Conservation (phyloP, 2,329 filamentous ascomycete genomes). For the Exophiala oligosperma region DNA sequence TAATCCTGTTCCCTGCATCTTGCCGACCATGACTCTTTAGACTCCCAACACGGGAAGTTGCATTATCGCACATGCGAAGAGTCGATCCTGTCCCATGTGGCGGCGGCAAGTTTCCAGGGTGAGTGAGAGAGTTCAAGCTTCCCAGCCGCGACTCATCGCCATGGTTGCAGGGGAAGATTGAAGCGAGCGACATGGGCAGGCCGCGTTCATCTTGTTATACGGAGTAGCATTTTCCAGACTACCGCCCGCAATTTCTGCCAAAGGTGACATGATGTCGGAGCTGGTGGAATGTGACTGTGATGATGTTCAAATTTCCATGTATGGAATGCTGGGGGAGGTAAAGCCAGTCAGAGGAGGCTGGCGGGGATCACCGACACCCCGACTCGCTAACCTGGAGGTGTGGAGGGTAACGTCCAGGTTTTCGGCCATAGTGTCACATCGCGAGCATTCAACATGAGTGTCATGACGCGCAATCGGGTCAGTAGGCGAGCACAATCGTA, state of each 20-base stretch:
- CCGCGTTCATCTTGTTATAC: background rate
- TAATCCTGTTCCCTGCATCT: background rate
- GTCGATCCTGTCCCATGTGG: background rate
- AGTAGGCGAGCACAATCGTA: background rate
- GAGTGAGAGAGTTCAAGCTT: background rate
- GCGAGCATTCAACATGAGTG: background rate
- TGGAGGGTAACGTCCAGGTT: background rate
- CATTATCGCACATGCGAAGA: background rate
- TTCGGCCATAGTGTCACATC: background rate
- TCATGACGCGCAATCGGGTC: background rate
- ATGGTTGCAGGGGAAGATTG: background rate
- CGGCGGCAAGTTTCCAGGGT: background rate
- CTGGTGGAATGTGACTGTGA: slow-evolving; percentile 1
- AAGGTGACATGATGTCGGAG: background rate
- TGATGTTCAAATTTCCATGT: background rate
- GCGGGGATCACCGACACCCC: background rate
- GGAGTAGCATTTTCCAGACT: background rate
- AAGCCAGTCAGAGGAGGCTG: background rate
- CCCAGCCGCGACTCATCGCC: background rate
- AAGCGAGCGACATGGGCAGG: background rate
- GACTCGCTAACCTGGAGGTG: background rate
- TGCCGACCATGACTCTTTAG: background rate
- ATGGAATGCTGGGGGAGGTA: background rate
- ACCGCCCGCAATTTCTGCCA: background rate
- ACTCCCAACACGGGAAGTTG: background rate